phyloP scores from a whole-genome alignment of 2,329 filamentous ascomycete genomes.

The Exophiala viscosa region DNA sequence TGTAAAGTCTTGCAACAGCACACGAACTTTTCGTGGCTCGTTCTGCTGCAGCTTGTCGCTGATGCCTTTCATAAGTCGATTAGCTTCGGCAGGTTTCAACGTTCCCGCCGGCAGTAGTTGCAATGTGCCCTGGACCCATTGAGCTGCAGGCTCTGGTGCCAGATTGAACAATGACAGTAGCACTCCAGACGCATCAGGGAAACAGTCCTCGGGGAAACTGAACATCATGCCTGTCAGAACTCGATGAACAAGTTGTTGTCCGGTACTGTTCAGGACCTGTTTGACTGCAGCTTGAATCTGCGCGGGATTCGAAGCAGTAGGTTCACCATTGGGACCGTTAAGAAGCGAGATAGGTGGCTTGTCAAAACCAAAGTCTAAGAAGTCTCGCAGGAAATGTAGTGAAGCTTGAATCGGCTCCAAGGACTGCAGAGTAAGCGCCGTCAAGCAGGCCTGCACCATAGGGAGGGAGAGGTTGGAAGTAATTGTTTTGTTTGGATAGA shows the following conservation, averaged over 20 bases:
- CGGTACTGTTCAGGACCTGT: slow-evolving; percentile 65
- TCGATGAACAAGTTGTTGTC: slow-evolving; percentile 77
- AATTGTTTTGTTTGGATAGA: slow-evolving; percentile 82
- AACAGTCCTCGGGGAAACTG: slow-evolving; percentile 92
- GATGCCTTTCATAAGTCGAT: slow-evolving; percentile 76
- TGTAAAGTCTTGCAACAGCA: slow-evolving; percentile 90
- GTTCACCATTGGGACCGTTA: slow-evolving; percentile 58
- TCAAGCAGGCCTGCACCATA: slow-evolving; percentile 82
- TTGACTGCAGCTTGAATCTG: slow-evolving; percentile 72
- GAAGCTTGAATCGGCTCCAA: slow-evolving; percentile 86
- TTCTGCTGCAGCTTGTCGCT: slow-evolving; percentile 68
- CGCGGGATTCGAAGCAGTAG: slow-evolving; percentile 58
- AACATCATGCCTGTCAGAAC: slow-evolving; percentile 99
- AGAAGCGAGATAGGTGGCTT: slow-evolving; percentile 57
- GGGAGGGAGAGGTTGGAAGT: slow-evolving; percentile 73
- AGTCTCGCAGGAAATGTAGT: slow-evolving; percentile 86
- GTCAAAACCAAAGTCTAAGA: slow-evolving; percentile 81
- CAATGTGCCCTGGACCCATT: slow-evolving; percentile 81
- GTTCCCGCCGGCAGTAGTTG: slow-evolving; percentile 78
- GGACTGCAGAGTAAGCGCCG: slow-evolving; percentile 82
- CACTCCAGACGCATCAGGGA: slow-evolving; percentile 91
- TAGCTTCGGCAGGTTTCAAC: slow-evolving; percentile 73
- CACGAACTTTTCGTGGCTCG: slow-evolving; percentile 74
- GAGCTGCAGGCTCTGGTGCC: slow-evolving; percentile 70
- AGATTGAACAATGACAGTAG: slow-evolving; percentile 85